Evolutionary conservation across 2,329 filamentous ascomycete genomes (phyloP).

Genomic region (Aaosphaeria arxii): DNA sequence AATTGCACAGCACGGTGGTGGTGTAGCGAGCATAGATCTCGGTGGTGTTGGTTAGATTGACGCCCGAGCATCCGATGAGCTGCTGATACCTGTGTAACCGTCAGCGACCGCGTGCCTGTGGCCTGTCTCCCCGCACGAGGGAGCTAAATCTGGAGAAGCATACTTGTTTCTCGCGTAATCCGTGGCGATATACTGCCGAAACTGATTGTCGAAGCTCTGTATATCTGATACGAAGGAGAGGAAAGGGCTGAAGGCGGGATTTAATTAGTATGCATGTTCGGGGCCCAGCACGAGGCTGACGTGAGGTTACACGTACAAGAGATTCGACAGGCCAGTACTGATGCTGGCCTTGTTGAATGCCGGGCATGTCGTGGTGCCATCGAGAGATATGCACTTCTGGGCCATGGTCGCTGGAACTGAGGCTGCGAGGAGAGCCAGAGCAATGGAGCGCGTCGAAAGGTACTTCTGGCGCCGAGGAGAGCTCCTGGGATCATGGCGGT

Average conservation of each 20-base stretch:
- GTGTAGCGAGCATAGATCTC: constrained; percentile 91
- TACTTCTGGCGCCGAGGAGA: constrained; percentile 20
- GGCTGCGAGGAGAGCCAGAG: constrained; percentile 26
- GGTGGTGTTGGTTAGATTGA: constrained; percentile 75
- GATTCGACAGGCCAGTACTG: constrained; percentile 57
- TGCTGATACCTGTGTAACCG: constrained; percentile 66
- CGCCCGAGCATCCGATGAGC: constrained; percentile 73
- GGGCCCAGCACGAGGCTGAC: constrained; percentile 17
- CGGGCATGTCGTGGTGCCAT: constrained; percentile 66
- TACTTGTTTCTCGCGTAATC: constrained; percentile 78
- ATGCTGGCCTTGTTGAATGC: constrained; percentile 72
- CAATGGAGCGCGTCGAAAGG: constrained; percentile 11
- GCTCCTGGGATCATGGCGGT: constrained; percentile 9
- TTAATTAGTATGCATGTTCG: constrained; percentile 15
- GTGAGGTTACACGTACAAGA: constrained; percentile 55
- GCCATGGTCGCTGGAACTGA: constrained; percentile 29
- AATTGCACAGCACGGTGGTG: constrained; percentile 87
- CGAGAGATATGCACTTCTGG: constrained; percentile 63
- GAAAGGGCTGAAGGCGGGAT: constrained; percentile 64
- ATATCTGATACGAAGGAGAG: constrained; percentile 75
- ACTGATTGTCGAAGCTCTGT: constrained; percentile 71
- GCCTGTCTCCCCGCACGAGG: constrained; percentile 4
- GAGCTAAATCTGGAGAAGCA: constrained; percentile 25
- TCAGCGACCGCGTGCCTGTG: constrained; percentile 21
- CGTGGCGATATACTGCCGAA: constrained; percentile 70